A percentile compares a stretch with the other conserved stretches of the same genome.
Evolutionary conservation across 306 rosid genomes (phyloP).

Genomic region (Sechiopsis laciniata): DNA sequence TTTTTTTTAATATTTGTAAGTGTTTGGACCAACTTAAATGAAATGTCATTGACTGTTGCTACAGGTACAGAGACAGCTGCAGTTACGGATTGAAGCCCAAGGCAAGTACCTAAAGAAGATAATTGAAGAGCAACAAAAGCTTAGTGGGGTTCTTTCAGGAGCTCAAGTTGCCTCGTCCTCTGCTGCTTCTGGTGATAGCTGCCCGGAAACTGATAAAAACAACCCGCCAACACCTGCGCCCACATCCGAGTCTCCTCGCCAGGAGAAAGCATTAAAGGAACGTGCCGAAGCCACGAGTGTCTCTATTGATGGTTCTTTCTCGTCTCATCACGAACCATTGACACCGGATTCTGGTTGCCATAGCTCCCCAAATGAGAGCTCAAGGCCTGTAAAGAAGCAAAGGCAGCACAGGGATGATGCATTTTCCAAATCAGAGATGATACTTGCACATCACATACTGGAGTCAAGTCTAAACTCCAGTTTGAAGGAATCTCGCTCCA

Average conservation of each 20-base stretch:
- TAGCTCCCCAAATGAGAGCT: slow-evolving; percentile 51
- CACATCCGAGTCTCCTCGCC: slow-evolving; percentile 52
- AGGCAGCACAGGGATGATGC: slow-evolving; percentile 40
- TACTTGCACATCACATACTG: slow-evolving; percentile 73
- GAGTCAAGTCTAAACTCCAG: slow-evolving; percentile 76
- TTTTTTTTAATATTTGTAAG: too few relatives aligned
- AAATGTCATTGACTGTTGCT: background rate
- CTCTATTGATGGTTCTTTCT: slow-evolving; percentile 71
- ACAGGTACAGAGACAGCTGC: slow-evolving; percentile 98
- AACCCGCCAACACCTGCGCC: slow-evolving; percentile 94
- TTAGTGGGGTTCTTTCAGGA: slow-evolving; percentile 71
- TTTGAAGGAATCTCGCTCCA: slow-evolving; percentile 41
- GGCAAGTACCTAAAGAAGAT: slow-evolving; percentile 95
- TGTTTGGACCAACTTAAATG: too few relatives aligned
- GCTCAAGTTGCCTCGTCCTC: slow-evolving; percentile 47
- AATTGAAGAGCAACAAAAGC: slow-evolving; percentile 93
- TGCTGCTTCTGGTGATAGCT: slow-evolving; percentile 35
- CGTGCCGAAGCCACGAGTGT: slow-evolving; percentile 59
- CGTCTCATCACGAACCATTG: slow-evolving; percentile 70
- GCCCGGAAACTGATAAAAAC: slow-evolving; percentile 59
- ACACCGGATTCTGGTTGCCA: slow-evolving; percentile 90
- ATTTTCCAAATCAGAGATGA: slow-evolving; percentile 48
- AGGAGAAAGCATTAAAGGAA: slow-evolving; percentile 64
- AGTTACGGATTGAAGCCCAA: slow-evolving; percentile 90
- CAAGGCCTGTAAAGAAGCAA: slow-evolving; percentile 54